Conservation (phyloP, 129 eudicot species). For the Escallonia herrerae region DNA sequence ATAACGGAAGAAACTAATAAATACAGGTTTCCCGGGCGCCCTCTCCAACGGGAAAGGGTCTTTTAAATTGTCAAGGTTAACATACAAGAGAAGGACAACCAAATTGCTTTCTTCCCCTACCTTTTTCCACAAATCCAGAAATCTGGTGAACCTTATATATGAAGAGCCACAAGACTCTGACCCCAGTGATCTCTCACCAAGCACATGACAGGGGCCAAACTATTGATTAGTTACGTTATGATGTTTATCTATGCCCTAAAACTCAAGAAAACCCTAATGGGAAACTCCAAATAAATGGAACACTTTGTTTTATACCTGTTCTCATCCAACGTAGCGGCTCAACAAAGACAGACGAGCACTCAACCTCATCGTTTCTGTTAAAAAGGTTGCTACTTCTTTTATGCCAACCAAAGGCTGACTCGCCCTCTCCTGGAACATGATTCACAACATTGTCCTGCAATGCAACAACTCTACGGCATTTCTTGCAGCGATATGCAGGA, state of each 20-base stretch:
- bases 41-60: no score
- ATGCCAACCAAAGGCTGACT: slow-evolving; percentile 82
- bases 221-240: not conserved
- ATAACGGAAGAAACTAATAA: no score
- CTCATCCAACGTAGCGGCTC: slow-evolving; percentile 99
- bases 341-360: slow-evolving; percentile 89
- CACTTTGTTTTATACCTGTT: slow-evolving; percentile 41
- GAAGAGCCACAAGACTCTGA: not conserved
- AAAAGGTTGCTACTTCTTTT: slow-evolving; percentile 56
- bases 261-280: not conserved
- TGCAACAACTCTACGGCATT: slow-evolving; percentile 89
- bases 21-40: no score
- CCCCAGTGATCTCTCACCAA: not conserved
- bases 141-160: not conserved
- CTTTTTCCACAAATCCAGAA: not conserved
- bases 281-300: not conserved
- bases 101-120: no score
- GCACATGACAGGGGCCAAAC: not conserved
- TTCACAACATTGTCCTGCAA: slow-evolving; percentile 68
- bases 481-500: slow-evolving; percentile 78
- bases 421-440: slow-evolving; percentile 91
- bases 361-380: slow-evolving; percentile 47
- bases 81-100: no score
- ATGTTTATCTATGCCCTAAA: not conserved
- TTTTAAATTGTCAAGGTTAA: no score